Base-by-base conservation (phyloP, 2,329 filamentous ascomycete genomes). In the Metarhizium brunneum region DNA sequence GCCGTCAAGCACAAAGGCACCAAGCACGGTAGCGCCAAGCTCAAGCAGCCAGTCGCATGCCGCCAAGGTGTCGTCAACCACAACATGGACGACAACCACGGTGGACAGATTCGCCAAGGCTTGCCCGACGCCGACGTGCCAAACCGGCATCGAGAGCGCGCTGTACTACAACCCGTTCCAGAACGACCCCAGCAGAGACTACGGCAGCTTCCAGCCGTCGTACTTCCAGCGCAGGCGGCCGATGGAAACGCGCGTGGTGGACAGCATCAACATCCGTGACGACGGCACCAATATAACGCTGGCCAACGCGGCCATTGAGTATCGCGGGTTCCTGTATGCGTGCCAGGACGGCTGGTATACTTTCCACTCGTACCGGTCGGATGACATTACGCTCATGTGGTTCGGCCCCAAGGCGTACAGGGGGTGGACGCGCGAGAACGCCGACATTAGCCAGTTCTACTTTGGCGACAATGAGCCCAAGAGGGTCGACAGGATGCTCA, bases 351-450 rank as follows among this genome's bases (percentile, higher is more conserved):
- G 57, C 29, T 47, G n/a, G 18, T 58, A 57, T 47, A 18, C n/a
- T 11, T 57, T 58, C 20, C 50, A 50, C 35, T 58, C 57, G 47
- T 50, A 54, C 4, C 56, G 56, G 52, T 57, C 52, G 16, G 57
- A 58, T 36, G 55, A 58, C 35, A 58, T 58, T 30, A 58, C 57
- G 25, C 43, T 58, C 18, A 50, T 58, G 52, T 57, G 55, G 54
- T 58, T 58, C 29, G 55, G 57, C 38, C 45, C 14, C 6, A 53
- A 50, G 45, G 55, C 54, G 4, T 53, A 52, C 43, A 7, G 35
- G 5, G 35, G 43, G 40, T 57, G 52, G 50, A 51, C 55, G 7
- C 43, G 57, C 25, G 52, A 51, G 3, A 58, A 58, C 16, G 50
- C 57, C 18, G 55, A 57, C 40, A 58, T 57, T 30, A 53, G 52